Base-by-base conservation (phyloP, 2,329 filamentous ascomycete species). In the Aspergillus intermedius region DNA sequence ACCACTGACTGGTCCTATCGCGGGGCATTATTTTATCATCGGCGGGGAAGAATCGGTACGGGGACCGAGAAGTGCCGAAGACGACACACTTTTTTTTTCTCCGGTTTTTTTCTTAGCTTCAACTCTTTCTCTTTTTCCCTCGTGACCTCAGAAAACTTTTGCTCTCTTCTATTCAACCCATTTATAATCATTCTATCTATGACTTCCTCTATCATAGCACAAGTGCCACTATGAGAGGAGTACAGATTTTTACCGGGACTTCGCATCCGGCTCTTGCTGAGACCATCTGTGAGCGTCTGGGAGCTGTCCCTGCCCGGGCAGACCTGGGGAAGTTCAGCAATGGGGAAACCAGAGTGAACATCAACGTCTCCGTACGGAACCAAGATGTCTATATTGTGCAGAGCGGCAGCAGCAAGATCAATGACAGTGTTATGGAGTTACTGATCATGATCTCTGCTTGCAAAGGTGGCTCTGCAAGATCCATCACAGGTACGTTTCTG, bases 371-470 rank as follows among this genome's bases (percentile, higher is more conserved):
- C 22, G 90, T 98, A 57, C 87, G 93, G 60, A 94, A 98, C 68
- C 94, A 97, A 71, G 91, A 98, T 79, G 91, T 98, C 62, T 98
- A 97, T 71, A 91, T 98, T 67, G 87, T 98, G 52, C 93, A 98
- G 76, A 97, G 91, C 54, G 93, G 93, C 56, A 96, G 93, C 73
- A 80, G 83, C 66, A 89, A 87, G 74, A 95, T 96, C 78, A 98
- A 98, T 70, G 93, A 98, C 74, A 94, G 89, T 64, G 90, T 98
- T 66, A 96, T 98, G 90, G 93, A 98, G 78, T 80, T 98, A 66
- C 81, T 98, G 66, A 97, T 98, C 72, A 95, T 98, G 88, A 96
- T 97, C 62, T 93, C 88, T 57, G 93, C 93, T 59, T 98, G 93
- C 80, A 97, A 96, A 73, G 91, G 93, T 64, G 93, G 91, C 57